Conservation (phyloP, 192 early-diverging fungal genomes). For the Dissophora ornata region DNA sequence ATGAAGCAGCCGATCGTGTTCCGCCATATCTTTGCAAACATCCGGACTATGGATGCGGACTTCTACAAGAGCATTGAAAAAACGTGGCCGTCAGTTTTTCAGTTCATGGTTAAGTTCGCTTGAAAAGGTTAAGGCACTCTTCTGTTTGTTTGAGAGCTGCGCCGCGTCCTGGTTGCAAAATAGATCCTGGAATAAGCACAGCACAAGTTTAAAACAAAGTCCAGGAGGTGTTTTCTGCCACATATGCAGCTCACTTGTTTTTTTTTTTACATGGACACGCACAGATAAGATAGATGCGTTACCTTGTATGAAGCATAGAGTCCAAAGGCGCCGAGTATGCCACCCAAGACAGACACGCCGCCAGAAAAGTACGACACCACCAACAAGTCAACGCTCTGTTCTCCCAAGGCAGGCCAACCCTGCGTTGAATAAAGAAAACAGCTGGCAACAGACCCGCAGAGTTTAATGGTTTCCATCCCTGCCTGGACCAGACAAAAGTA, state of each 20-base stretch:
- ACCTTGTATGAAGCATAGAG: slow-evolving; percentile 47
- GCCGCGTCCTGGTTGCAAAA: too few species aligned
- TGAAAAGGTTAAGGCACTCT: too few species aligned
- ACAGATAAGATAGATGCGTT: too few species aligned
- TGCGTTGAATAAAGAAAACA: slow-evolving; percentile 40
- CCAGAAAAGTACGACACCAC: slow-evolving; percentile 48
- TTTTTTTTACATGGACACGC: too few species aligned
- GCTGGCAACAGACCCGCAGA: slow-evolving; percentile 25
- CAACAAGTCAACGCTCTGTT: slow-evolving; percentile 35
- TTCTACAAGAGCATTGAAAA: slow-evolving; percentile 12
- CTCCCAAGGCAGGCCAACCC: slow-evolving; percentile 41
- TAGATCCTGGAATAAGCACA: too few species aligned
- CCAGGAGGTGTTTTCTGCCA: too few species aligned
- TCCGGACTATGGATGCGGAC: slow-evolving; percentile 22
- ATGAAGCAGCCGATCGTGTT: slow-evolving; percentile 43
- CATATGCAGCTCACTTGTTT: too few species aligned
- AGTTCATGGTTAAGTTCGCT: too few species aligned
- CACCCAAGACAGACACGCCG: slow-evolving; percentile 25
- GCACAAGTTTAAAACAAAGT: too few species aligned
- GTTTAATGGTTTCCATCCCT: slow-evolving; percentile 20
- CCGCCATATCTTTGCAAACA: slow-evolving; percentile 43
- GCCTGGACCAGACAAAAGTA: slow-evolving; percentile 47
- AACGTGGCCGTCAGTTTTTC: too few species aligned
- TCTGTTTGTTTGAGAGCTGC: too few species aligned
- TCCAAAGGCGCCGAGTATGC: slow-evolving; percentile 37